Base-by-base conservation (phyloP, 2,329 filamentous ascomycete species). In the Diaporthe helianthi region DNA sequence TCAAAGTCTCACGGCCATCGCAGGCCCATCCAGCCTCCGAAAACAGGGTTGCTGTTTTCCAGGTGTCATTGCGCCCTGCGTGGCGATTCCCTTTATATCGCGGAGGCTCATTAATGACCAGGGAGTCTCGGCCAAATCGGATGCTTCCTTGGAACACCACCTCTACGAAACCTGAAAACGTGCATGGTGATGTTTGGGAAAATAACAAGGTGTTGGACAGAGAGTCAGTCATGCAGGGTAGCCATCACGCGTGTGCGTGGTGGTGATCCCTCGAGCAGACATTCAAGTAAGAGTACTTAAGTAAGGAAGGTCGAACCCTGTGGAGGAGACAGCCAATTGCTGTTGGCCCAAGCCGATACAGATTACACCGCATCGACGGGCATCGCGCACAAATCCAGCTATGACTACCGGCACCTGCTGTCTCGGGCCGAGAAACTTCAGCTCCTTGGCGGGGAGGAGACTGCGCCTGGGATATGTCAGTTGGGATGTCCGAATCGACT, bases 391-490 rank as follows among this genome's bases (percentile, higher is more conserved):
- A 3, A 47, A 13, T 13, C 36, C 58, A 63, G 41, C 22, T 10
- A 29, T 29, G 24, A 63, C n/a, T 36, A 29, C 36, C 58, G 58
- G 58, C 58, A 47, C 26, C 10, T 36, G 36, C 19, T 63, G 41
- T 63, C 58, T 49, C 58, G 58, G 58, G 41, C 58, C 58, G 58
- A 63, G 29, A 29, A 13, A 22, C 22, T 9, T 24, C 58, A 36
- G 58, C 58, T 33, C 19, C n/a, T 33, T 10, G 26, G 38, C 41
- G 26, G 58, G 58, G 33, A 33, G 46, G 19, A n/a, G 29, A 49
- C 33, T 8, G 41, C 44, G 26, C 29, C 44, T n/a, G 41, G 44
- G 31, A 26, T 49, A 12, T 33, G 41, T 49, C 29, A 49, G 44
- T 49, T 46, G 44, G n/a, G 41, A 6, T 49, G 44, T 44, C 58